Percentiles rank a stretch among this genome's conserved stretches.
These are phyloP conservation scores for Usnea hakonensis DNA, from an alignment of 495 filamentous ascomycete genomes.

Conservation along the genomic window DNA sequence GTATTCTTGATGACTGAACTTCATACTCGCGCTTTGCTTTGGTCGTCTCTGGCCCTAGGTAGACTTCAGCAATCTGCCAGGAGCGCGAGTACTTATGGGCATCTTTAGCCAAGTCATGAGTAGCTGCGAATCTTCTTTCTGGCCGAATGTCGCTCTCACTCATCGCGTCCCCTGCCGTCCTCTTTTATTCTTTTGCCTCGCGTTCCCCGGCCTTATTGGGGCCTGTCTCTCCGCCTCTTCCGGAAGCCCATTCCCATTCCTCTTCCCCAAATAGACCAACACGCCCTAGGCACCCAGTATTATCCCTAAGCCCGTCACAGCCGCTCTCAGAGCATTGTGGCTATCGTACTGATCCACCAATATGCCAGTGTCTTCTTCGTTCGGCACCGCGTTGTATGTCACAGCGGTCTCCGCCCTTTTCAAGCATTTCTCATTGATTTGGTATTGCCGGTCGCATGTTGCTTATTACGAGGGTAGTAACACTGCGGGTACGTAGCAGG, in stretches of 20 bases:
- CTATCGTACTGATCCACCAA: neutral
- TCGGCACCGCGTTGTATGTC: neutral
- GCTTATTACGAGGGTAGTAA: neutral
- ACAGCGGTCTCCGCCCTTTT: neutral
- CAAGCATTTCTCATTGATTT: neutral
- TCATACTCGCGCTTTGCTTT: too few species aligned
- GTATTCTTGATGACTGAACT: too few species aligned
- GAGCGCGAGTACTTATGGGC: too few species aligned
- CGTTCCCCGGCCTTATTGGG: too few species aligned
- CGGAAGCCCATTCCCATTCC: neutral
- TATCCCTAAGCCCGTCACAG: neutral
- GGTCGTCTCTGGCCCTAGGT: too few species aligned
- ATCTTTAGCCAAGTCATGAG: too few species aligned
- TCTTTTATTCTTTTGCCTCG: too few species aligned
- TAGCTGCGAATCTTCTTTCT: too few species aligned
- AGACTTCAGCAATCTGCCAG: too few species aligned
- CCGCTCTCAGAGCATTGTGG: neutral
- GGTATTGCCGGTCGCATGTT: neutral
- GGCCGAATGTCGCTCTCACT: too few species aligned
- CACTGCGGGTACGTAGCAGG: neutral
- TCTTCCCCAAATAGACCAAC: neutral
- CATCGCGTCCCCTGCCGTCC: too few species aligned
- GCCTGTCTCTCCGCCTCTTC: too few species aligned
- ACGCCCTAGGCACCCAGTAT: neutral
- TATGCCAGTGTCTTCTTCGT: neutral